Conservation (phyloP, 371 early-diverging fungal species). For the Enterocytospora artemiae region DNA sequence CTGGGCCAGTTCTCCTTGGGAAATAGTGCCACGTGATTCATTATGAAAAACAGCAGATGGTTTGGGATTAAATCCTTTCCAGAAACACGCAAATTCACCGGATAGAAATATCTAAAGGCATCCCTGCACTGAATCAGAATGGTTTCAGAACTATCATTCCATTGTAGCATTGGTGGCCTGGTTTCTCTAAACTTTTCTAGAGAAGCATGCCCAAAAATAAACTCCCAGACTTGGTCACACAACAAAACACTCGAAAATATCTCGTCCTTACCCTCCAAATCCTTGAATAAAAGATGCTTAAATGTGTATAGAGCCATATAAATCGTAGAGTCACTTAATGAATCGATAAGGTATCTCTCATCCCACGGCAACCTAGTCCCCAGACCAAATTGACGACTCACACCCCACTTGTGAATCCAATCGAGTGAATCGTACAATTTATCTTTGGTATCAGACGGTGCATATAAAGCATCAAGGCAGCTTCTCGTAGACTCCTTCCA, state of each 20-base stretch:
- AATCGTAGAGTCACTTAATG: slow-evolving; percentile 94
- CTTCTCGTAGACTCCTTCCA: slow-evolving; percentile 70
- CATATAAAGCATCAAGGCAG: slow-evolving; percentile 70
- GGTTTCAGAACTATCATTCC: slow-evolving; percentile 61
- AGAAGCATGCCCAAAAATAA: slow-evolving; percentile 65
- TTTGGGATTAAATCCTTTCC: slow-evolving; percentile 96
- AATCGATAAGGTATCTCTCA: slow-evolving; percentile 84
- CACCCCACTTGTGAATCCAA: slow-evolving; percentile 97
- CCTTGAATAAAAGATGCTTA: slow-evolving; percentile 74
- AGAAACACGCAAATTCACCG: slow-evolving; percentile 85
- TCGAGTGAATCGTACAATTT: slow-evolving; percentile 74
- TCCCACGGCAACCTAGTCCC: slow-evolving; percentile 95
- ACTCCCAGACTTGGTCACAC: slow-evolving; percentile 86
- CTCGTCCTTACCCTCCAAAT: slow-evolving; percentile 66
- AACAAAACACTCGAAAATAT: slow-evolving; percentile 71
- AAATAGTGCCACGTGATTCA: slow-evolving; percentile 95
- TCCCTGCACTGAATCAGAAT: slow-evolving; percentile 44
- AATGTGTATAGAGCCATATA: slow-evolving; percentile 99
- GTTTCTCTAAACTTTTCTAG: slow-evolving; percentile 56
- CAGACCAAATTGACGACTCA: slow-evolving; percentile 86
- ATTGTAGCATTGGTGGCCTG: slow-evolving; percentile 65
- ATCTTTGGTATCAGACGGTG: slow-evolving; percentile 74
- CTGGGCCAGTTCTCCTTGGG: slow-evolving; percentile 79
- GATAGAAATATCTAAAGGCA: slow-evolving; percentile 85
- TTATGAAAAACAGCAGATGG: slow-evolving; percentile 93